These are phyloP conservation scores for Carpinus fangiana DNA, from an alignment of 306 rosid genomes.

Conservation along the genomic window DNA sequence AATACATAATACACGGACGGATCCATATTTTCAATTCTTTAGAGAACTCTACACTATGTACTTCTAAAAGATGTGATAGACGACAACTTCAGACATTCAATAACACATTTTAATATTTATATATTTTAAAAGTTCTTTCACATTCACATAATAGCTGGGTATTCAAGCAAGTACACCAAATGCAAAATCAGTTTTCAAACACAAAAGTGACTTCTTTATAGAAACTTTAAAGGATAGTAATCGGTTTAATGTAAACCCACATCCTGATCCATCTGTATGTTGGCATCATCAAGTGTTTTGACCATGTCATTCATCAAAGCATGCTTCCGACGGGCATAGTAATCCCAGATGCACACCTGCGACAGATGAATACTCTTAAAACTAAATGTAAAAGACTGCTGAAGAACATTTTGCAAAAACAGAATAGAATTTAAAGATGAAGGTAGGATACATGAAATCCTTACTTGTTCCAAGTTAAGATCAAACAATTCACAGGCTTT, in stretches of 20 bases:
- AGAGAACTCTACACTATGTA: background rate
- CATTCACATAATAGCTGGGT: background rate
- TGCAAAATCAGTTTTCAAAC: background rate
- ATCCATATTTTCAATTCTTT: background rate
- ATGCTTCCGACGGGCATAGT: conserved; percentile 77
- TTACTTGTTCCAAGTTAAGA: conserved; percentile 84
- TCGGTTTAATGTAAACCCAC: conserved; percentile 47
- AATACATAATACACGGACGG: no score
- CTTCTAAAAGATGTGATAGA: background rate
- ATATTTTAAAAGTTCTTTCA: background rate
- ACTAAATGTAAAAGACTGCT: conserved; percentile 16
- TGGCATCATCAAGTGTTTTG: conserved; percentile 95
- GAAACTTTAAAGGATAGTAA: background rate
- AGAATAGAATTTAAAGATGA: conserved; percentile 15
- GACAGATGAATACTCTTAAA: conserved; percentile 17
- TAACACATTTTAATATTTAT: background rate
- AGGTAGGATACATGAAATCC: conserved; percentile 26
- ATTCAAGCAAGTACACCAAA: conserved; percentile 4
- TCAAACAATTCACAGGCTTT: conserved; percentile 89
- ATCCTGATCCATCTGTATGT: conserved; percentile 98
- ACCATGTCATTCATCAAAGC: conserved; percentile 96
- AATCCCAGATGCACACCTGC: conserved; percentile 96
- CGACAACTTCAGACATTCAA: background rate
- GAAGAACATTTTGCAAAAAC: conserved; percentile 3
- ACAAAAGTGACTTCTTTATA: background rate